A percentile compares a stretch with the other conserved stretches of the same genome.
These are phyloP conservation scores for Candida dendrica DNA, from an alignment of 805 yeast species.

Conservation along the genomic window DNA sequence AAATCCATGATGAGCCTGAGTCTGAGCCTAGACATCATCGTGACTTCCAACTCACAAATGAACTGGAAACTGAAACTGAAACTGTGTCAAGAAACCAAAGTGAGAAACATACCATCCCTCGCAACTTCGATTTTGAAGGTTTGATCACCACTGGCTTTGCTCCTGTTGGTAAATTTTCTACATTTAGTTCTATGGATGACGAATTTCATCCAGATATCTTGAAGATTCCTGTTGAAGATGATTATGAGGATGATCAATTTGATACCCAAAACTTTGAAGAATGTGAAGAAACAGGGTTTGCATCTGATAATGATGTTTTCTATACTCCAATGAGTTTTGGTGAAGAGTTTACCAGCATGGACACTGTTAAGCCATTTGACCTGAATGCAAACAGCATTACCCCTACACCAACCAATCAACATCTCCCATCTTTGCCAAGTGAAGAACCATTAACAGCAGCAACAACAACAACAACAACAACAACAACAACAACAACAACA, in stretches of 20 bases:
- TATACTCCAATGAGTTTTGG: slow-evolving; percentile 18
- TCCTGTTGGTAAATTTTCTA: slow-evolving; percentile 3
- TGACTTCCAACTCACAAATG: too few relatives aligned
- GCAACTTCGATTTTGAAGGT: too few relatives aligned
- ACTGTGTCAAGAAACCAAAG: too few relatives aligned
- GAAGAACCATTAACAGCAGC: too few relatives aligned
- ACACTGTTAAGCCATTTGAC: slow-evolving; percentile 1
- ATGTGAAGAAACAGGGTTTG: background rate
- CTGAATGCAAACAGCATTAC: background rate
- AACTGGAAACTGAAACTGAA: too few relatives aligned
- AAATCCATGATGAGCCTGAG: background rate
- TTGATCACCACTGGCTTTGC: too few relatives aligned
- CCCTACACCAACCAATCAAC: background rate
- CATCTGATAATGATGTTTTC: slow-evolving; percentile 10
- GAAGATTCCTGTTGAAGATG: slow-evolving; percentile 11
- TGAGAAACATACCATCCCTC: background rate
- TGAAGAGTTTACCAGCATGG: slow-evolving; percentile 4
- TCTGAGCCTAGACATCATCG: background rate
- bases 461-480: too few relatives aligned
- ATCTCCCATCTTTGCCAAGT: too few relatives aligned
- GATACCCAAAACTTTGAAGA: background rate
- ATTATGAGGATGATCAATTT: background rate
- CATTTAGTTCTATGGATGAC: slow-evolving; percentile 13
- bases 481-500: too few relatives aligned
- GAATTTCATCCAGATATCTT: slow-evolving; percentile 15